Evolutionary conservation across 495 filamentous ascomycete genomes (phyloP), one percentile per base, ranked within the genome.

Genomic region (Tuber umbilicatum): DNA sequence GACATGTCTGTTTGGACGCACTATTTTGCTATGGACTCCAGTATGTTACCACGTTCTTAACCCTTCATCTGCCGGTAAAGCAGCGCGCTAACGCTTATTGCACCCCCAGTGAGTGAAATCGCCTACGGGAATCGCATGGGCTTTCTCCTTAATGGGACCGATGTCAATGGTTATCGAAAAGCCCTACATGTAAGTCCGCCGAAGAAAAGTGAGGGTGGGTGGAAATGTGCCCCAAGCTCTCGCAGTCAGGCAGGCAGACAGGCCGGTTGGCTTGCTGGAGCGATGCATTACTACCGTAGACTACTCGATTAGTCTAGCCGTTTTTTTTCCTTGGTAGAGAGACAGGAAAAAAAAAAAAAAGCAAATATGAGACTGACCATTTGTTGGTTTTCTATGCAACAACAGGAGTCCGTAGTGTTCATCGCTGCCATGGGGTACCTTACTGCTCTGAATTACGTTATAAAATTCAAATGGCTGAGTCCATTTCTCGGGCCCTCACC

Each of bases 141-240:
- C 38, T 75, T 75, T 37, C 64, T 75, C 39, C 42, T 31, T 38
- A 37, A 16, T 31, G 71, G 64, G 16, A 81, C 83, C n/a, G 87
- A 89, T 75, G 85, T 87, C 42, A 86, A 85, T 43, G 84, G 85
- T 27, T 83, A 88, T 5, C 87, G 88, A 43, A 82, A 86, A 73
- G 84, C 85, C 6, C 87, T 88, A 78, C 87, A 88, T 73, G 74
- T 76, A 31, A 43, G 71, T 70, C 55, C 17, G 12, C 55, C 1
- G 55, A 31, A 31, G 10, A 31, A 55, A 12, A 17, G 55, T 64
- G 55, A 31, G 10, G 27, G 55, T 31, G 55, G 27, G 55, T 31
- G 55, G 10, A 31, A 60, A 64, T 64, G 6, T 64, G 55, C 55
- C 55, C 55, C 55, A 16, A 64, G 55, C 55, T 64, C 23, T 55